Evolutionary conservation across 345 rosid genomes (phyloP).

Genomic region (Eucalyptus cloeziana): DNA sequence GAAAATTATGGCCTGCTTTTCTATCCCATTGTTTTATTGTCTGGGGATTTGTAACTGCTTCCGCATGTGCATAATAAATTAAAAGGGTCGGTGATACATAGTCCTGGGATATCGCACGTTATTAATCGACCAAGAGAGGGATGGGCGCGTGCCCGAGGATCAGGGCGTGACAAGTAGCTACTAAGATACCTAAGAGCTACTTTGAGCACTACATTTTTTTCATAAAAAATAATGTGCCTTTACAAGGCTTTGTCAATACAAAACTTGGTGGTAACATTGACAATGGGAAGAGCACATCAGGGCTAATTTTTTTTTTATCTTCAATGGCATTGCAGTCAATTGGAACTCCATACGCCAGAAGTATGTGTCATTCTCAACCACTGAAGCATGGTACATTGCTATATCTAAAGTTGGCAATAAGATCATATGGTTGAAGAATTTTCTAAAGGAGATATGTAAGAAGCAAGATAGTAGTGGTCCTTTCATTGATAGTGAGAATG

Average conservation of each 20-base stretch:
- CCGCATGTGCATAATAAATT: too few species aligned
- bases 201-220: not conserved
- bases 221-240: too few species aligned
- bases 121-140: too few species aligned
- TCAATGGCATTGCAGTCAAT: not conserved
- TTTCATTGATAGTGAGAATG: too few species aligned
- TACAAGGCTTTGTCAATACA: not conserved
- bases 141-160: too few species aligned
- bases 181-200: not conserved
- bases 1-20: too few species aligned
- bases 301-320: not conserved
- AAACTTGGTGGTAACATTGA: not conserved
- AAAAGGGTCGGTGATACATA: too few species aligned
- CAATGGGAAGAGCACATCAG: not conserved
- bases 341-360: too few species aligned
- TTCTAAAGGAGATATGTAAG: not conserved
- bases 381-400: not conserved
- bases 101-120: too few species aligned
- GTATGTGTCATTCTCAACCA: not conserved
- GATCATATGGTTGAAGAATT: not conserved
- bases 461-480: not conserved
- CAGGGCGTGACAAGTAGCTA: too few species aligned
- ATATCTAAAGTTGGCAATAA: not conserved
- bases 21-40: too few species aligned
- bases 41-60: too few species aligned